A percentile compares a stretch with the other conserved stretches of the same genome.
Evolutionary conservation across 1,284 basidiomycete species (phyloP).

Genomic region (Cutaneotrichosporon arboriforme): DNA sequence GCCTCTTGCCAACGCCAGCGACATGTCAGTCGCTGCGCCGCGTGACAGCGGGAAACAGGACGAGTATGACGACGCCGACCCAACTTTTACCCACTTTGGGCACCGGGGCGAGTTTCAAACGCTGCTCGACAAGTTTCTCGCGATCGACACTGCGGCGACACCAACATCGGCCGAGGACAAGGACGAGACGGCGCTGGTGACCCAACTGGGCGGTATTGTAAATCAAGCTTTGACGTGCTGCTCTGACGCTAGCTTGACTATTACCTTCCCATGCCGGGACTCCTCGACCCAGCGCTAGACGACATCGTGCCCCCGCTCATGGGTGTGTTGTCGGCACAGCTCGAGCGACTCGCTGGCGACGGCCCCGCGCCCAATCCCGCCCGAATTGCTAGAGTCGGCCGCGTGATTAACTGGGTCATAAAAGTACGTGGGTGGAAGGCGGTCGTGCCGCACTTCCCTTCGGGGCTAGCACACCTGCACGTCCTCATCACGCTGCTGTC

Average conservation of each 20-base stretch:
- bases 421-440: slow-evolving; percentile 90
- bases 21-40: neutral
- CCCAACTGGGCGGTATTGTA: slow-evolving; percentile 47
- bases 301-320: slow-evolving; percentile 72
- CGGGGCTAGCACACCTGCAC: slow-evolving; percentile 74
- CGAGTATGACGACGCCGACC: slow-evolving; percentile 36
- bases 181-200: slow-evolving; percentile 52
- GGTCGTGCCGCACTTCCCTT: slow-evolving; percentile 87
- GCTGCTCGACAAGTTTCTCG: slow-evolving; percentile 55
- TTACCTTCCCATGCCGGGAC: slow-evolving; percentile 89
- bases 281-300: slow-evolving; percentile 94
- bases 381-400: slow-evolving; percentile 57
- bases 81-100: slow-evolving; percentile 46
- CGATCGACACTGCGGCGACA: slow-evolving; percentile 51
- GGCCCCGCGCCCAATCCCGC: slow-evolving; percentile 29
- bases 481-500: slow-evolving; percentile 66
- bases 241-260: slow-evolving; percentile 61
- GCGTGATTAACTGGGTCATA: slow-evolving; percentile 73
- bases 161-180: slow-evolving; percentile 51
- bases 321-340: slow-evolving; percentile 58
- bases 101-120: slow-evolving; percentile 55
- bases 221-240: slow-evolving; percentile 9
- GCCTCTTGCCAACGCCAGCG: neutral
- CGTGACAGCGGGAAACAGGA: neutral
- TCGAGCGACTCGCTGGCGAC: slow-evolving; percentile 39